Conservation (phyloP, 192 early-diverging fungal genomes). For the Rhizoclosmatium globosum region DNA sequence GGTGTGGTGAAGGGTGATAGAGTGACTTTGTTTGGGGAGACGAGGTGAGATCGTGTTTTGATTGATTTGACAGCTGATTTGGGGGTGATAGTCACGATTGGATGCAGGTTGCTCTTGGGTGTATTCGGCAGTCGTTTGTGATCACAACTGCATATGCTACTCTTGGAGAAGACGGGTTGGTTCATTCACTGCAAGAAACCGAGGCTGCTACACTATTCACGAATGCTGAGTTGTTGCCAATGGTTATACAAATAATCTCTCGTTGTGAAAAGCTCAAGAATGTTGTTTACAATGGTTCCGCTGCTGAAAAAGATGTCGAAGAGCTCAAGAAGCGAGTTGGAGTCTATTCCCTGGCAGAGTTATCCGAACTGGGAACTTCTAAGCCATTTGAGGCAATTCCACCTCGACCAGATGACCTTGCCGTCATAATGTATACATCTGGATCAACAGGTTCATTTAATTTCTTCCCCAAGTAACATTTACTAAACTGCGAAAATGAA, state of each 20-base stretch:
- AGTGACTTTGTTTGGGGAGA: conserved; percentile 53
- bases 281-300: conserved; percentile 78
- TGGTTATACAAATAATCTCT: conserved; percentile 64
- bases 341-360: conserved; percentile 72
- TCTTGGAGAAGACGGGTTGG: conserved; percentile 83
- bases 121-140: conserved; percentile 73
- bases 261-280: conserved; percentile 67
- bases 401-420: conserved; percentile 72
- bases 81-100: conserved; percentile 41
- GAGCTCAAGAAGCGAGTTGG: background rate
- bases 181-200: conserved; percentile 85
- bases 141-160: conserved; percentile 83
- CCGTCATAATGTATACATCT: conserved; percentile 85
- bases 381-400: conserved; percentile 62
- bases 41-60: conserved; percentile 20
- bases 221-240: conserved; percentile 74
- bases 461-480: conserved; percentile 62
- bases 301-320: conserved; percentile 41
- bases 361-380: conserved; percentile 67
- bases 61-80: background rate
- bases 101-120: conserved; percentile 68
- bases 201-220: conserved; percentile 79
- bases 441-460: conserved; percentile 77
- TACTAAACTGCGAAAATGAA: no score
- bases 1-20: conserved; percentile 54